These are phyloP conservation scores for Paramarasmius palmivorus DNA, from an alignment of 1,284 basidiomycete genomes.

Conservation along the genomic window DNA sequence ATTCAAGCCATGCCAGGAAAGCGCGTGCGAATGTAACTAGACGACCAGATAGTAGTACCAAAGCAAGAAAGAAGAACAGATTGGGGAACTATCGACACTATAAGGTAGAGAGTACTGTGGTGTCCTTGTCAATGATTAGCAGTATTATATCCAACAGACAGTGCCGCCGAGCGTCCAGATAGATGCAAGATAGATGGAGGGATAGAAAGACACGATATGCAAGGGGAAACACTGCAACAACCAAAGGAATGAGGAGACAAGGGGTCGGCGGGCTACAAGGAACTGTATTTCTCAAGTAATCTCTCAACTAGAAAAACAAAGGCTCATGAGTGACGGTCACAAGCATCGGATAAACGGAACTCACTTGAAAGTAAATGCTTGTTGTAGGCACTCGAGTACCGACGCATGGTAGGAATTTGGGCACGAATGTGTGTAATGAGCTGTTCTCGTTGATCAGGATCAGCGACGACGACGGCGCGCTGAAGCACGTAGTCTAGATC, in stretches of 20 bases:
- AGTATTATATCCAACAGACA: background rate
- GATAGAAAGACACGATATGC: background rate
- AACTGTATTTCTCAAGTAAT: conserved; percentile 49
- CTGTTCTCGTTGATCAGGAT: conserved; percentile 68
- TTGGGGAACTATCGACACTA: no score
- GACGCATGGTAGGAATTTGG: conserved; percentile 70
- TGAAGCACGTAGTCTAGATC: conserved; percentile 79
- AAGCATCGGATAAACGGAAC: conserved; percentile 27
- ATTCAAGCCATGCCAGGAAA: no score
- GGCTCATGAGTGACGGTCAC: conserved; percentile 8
- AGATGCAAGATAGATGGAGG: no score
- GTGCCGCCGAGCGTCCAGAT: background rate
- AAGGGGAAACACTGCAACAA: background rate
- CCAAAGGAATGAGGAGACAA: background rate
- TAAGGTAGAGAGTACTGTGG: background rate
- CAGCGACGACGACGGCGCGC: conserved; percentile 69
- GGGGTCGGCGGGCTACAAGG: background rate
- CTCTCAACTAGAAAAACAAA: conserved; percentile 56
- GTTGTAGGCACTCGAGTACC: conserved; percentile 70
- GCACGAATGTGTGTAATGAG: conserved; percentile 65
- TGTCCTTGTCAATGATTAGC: conserved; percentile 1
- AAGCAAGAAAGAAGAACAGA: no score
- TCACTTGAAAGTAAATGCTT: conserved; percentile 80
- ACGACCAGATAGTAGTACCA: no score
- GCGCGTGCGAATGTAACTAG: no score